Percentiles rank a stretch among this genome's conserved stretches.
Evolutionary conservation across 441 rosid genomes (phyloP).

Genomic region (Syzygium malaccense): DNA sequence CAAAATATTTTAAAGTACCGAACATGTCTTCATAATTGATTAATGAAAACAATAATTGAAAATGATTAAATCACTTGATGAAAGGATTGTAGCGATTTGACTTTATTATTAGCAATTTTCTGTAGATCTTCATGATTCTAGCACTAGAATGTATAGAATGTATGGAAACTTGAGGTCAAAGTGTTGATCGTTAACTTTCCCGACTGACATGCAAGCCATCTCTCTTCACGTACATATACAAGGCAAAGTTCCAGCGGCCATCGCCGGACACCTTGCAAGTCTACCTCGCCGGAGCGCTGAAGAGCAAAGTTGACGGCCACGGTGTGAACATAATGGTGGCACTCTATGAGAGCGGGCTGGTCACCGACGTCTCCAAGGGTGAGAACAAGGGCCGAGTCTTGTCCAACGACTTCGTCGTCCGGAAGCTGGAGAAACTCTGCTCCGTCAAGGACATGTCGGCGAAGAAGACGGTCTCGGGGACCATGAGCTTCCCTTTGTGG

Average conservation of each 20-base stretch:
- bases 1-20: too few relatives aligned
- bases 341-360: slow-evolving; percentile 59
- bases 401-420: slow-evolving; percentile 66
- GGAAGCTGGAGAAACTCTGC: slow-evolving; percentile 70
- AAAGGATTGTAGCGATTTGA: background rate
- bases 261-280: slow-evolving; percentile 58
- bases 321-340: slow-evolving; percentile 64
- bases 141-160: background rate
- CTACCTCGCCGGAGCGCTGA: slow-evolving; percentile 45
- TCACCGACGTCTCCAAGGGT: slow-evolving; percentile 52
- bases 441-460: slow-evolving; percentile 49
- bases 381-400: slow-evolving; percentile 74
- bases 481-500: slow-evolving; percentile 58
- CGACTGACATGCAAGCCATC: background rate
- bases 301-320: slow-evolving; percentile 43
- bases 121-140: background rate
- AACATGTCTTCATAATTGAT: too few relatives aligned
- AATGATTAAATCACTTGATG: background rate
- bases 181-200: background rate
- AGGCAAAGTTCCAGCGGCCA: slow-evolving; percentile 62
- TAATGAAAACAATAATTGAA: background rate
- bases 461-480: slow-evolving; percentile 56
- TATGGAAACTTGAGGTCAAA: background rate
- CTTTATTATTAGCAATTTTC: background rate
- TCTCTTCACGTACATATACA: slow-evolving; percentile 7